A percentile compares a stretch with the other conserved stretches of the same genome.
Evolutionary conservation across 805 yeast genomes (phyloP).

Genomic region (Saccharomycopsis synnaedendra): DNA sequence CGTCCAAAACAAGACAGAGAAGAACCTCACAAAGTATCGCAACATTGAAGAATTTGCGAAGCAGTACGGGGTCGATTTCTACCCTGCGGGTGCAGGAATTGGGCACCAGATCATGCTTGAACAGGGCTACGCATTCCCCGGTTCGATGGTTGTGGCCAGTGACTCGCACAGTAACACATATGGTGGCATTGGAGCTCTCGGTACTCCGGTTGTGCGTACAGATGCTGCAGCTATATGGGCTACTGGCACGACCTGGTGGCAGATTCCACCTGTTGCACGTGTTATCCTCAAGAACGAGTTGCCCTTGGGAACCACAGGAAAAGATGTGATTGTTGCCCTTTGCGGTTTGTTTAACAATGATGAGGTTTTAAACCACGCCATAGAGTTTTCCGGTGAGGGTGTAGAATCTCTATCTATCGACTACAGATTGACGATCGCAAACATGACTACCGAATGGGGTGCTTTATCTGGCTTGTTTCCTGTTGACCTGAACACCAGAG

Average conservation of each 20-base stretch:
- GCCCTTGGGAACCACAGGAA: slow-evolving; percentile 86
- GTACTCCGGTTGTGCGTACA: slow-evolving; percentile 96
- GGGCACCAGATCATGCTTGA: slow-evolving; percentile 99
- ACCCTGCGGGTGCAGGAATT: slow-evolving; percentile 98
- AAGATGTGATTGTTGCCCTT: slow-evolving; percentile 91
- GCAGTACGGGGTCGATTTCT: slow-evolving; percentile 88
- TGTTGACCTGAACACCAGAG: slow-evolving; percentile 67
- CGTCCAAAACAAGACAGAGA: slow-evolving; percentile 85
- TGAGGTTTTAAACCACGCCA: slow-evolving; percentile 88
- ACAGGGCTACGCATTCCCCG: slow-evolving; percentile 96
- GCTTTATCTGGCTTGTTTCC: slow-evolving; percentile 96
- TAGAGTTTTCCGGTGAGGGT: slow-evolving; percentile 84
- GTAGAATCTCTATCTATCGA: slow-evolving; percentile 61
- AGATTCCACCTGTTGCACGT: slow-evolving; percentile 95
- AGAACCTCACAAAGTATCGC: slow-evolving; percentile 75
- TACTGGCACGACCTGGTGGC: slow-evolving; percentile 99
- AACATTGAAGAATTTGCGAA: slow-evolving; percentile 86
- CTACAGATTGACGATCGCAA: slow-evolving; percentile 84
- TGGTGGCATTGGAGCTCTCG: slow-evolving; percentile 93
- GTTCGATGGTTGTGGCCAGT: slow-evolving; percentile 87
- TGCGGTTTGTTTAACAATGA: slow-evolving; percentile 91
- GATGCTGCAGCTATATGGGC: slow-evolving; percentile 99
- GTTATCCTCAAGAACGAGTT: slow-evolving; percentile 77
- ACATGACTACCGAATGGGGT: slow-evolving; percentile 99
- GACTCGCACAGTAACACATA: slow-evolving; percentile 97